Percentiles rank a stretch among this genome's conserved stretches.
Evolutionary conservation across 345 rosid genomes (phyloP).

Genomic region (Draba incana): DNA sequence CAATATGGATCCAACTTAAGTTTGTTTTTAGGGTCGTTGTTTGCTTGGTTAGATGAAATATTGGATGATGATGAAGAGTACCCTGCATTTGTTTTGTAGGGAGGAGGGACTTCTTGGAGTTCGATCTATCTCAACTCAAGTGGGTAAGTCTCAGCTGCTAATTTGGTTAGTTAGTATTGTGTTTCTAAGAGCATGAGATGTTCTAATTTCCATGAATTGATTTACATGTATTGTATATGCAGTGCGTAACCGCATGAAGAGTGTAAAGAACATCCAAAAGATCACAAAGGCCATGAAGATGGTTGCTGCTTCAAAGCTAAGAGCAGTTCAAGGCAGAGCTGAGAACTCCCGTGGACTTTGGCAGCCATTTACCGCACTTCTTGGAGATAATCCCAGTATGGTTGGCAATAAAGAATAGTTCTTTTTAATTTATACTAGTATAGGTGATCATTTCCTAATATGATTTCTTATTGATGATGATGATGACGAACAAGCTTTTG

Average conservation of each 20-base stretch:
- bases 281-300: conserved; percentile 99
- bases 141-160: conserved; percentile 56
- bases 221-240: conserved; percentile 38
- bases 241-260: conserved; percentile 98
- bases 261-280: conserved; percentile 95
- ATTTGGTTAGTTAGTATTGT: not conserved
- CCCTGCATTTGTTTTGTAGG: conserved; percentile 50
- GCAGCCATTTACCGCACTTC: conserved; percentile 74
- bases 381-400: conserved; percentile 53
- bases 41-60: conserved; percentile 12
- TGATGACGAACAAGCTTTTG: conserved; percentile 26
- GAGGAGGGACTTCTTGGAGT: conserved; percentile 72
- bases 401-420: not conserved
- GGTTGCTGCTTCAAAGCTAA: conserved; percentile 99
- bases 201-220: conserved; percentile 3
- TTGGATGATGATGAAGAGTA: conserved; percentile 29
- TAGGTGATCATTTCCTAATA: not conserved
- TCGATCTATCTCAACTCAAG: conserved; percentile 86
- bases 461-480: conserved; percentile 23
- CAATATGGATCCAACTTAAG: not conserved
- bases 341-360: conserved; percentile 98
- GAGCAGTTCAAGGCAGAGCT: conserved; percentile 77
- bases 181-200: not conserved
- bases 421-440: not conserved
- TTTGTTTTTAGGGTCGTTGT: not conserved